Base-by-base conservation (phyloP, 257 asterid genomes). In the Primulina huaijiensis region DNA sequence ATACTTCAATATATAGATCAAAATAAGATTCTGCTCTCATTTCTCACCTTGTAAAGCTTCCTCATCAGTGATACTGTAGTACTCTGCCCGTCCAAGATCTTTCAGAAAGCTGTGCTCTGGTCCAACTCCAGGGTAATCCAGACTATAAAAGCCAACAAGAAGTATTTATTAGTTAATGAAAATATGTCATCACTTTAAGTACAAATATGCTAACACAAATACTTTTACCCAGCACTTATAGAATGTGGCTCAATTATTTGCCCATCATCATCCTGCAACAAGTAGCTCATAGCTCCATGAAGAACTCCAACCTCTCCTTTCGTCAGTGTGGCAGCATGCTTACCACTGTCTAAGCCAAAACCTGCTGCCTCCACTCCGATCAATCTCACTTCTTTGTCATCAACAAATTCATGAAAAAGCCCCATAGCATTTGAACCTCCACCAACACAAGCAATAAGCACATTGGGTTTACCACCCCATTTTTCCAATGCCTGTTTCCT, bases 341-440 rank as follows among this genome's bases (percentile, higher is more conserved):
- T 93, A 56, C 97, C 92, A 37, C 96, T 90, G 68, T 93, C 97
- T 52, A 93, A 25, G 65, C 99, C 99, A 71, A 86, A 87, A 69
- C 99, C 99, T 40, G 95, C 97, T 64, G 97, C 99, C 78, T 93
- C 97, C 56, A 93, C 96, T 8, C 97, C 99, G 19, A 90, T 88
- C 81, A 93, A 76, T 66, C 97, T 87, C 60, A 93, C 97, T 37
- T 87, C 90, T 65, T 82, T 64, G 75, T 93, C 99, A 59, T 87
- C 92, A 59, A 93, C 85, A 78, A 93, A 93, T 72, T 93, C 97
- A 61, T 93, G 95, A 74, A 93, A 90, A 43, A 93, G 85, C 17
- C 98, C 95, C 81, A 93, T 90, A 35, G 97, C 98, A 77, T 93
- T 93, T 58, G 98, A 93, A 64, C 98, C 98, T 56, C 98, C 97